Evolutionary conservation across 2,329 filamentous ascomycete genomes (phyloP).

Genomic region (Daldinia sp.): DNA sequence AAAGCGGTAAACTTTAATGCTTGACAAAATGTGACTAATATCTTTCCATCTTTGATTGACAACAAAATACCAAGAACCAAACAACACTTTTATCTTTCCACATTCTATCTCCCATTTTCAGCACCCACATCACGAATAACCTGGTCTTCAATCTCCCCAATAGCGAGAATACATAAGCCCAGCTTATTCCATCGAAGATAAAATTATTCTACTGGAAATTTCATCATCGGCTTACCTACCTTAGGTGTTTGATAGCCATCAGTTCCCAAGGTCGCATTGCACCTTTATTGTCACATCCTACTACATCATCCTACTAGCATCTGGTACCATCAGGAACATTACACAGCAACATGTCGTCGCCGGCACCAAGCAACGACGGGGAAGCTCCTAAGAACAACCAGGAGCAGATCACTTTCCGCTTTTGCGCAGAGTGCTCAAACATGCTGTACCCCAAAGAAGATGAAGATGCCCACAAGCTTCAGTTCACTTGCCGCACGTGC

Average conservation of each 20-base stretch:
- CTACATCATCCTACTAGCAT: neutral
- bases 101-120: slow-evolving; percentile 6
- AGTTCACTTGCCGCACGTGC: slow-evolving; percentile 97
- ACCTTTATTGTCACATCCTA: neutral
- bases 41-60: slow-evolving; percentile 18
- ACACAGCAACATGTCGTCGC: slow-evolving; percentile 65
- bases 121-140: slow-evolving; percentile 8
- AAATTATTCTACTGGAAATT: neutral
- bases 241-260: neutral
- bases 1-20: neutral
- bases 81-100: slow-evolving; percentile 4
- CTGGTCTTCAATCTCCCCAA: too few species aligned
- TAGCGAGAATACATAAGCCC: neutral
- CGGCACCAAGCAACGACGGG: slow-evolving; percentile 63
- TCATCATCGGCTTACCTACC: neutral
- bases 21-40: slow-evolving; percentile 18
- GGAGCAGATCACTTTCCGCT: slow-evolving; percentile 94
- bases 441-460: slow-evolving; percentile 98
- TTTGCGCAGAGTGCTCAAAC: slow-evolving; percentile 99
- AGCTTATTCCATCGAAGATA: neutral
- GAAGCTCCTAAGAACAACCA: slow-evolving; percentile 62
- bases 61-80: neutral
- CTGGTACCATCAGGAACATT: neutral
- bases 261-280: slow-evolving; percentile 1
- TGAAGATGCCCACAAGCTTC: slow-evolving; percentile 81